Base-by-base conservation (phyloP, 768 basidiomycete genomes). In the Mycena chlorophos region DNA sequence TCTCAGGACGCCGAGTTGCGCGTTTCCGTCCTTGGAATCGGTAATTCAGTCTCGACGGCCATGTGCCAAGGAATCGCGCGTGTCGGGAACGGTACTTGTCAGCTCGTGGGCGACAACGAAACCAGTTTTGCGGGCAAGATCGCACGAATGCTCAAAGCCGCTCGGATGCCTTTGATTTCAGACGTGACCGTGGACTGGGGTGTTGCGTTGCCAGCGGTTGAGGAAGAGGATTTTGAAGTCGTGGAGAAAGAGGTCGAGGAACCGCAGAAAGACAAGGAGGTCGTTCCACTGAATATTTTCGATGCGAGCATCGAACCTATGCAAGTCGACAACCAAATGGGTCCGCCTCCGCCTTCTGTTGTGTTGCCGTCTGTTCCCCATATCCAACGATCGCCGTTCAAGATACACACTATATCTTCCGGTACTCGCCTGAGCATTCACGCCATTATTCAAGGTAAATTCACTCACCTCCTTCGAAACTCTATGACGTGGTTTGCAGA, bases 1-100 rank as follows among this genome's bases (percentile, higher is more conserved):
- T 46, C 64, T 3, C 34, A 57, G 0, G 39, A 65, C 0, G 69
- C 69, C 0, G 62, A 65, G n/a, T 28, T 76, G 4, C 75, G 80
- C 1, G 63, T 79, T 5, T 82, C 78, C 48, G 70, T 74, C 4
- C 72, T 82, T 1, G 80, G 80, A 0, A 76, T 82, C 12, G 81
- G 81, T 10, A 31, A 62, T 14, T 57, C 53, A 0, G 74, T 69
- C 0, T 78, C 78, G 2, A 75, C 71, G 1, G 73, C 69, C 0
- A 66, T 76, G 60, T 78, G 76, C 56, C 65, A 74, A 30, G 60
- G 68, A 1, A 70, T 82, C 23, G 80, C 80, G 0, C 64, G 69
- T 3, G 64, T 66, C 1, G 81, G 81, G 1, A 68, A 72, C 1
- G 81, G 81, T 20, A 63, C 69, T 5, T 74, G 63, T 27, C 63